Evolutionary conservation across 306 rosid species (phyloP).

Genomic region (Rubus idaeus): DNA sequence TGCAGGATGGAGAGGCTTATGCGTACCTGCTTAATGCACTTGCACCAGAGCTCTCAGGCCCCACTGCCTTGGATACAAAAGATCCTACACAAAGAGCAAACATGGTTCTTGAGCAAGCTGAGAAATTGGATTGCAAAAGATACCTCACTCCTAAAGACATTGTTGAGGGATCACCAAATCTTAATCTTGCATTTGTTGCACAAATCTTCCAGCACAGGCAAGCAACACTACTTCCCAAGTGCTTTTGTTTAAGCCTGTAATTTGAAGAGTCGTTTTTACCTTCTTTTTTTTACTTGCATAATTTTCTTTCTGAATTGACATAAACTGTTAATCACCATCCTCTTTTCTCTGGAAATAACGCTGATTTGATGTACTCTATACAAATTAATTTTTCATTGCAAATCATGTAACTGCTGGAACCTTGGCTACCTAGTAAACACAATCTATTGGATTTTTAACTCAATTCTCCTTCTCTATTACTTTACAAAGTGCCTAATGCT

Average conservation of each 20-base stretch:
- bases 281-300: constrained; percentile 1
- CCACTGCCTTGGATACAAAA: constrained; percentile 46
- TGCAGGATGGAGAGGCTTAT: constrained; percentile 97
- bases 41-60: constrained; percentile 91
- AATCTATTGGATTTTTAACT: neutral
- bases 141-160: constrained; percentile 93
- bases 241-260: constrained; percentile 22
- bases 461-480: no score
- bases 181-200: constrained; percentile 99
- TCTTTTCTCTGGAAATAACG: neutral
- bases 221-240: constrained; percentile 23
- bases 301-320: neutral
- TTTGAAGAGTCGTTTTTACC: constrained; percentile 3
- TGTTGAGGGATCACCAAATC: constrained; percentile 94
- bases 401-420: neutral
- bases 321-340: constrained; percentile 14
- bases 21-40: constrained; percentile 88
- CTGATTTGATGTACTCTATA: neutral
- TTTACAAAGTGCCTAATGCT: neutral
- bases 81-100: constrained; percentile 90
- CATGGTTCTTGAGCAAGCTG: constrained; percentile 94
- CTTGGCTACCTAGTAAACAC: neutral
- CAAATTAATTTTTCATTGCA: neutral
- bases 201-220: constrained; percentile 98
- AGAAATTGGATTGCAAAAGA: constrained; percentile 87